phyloP scores from a whole-genome alignment of 345 rosid genomes.

The Noccaea bulbosa region DNA sequence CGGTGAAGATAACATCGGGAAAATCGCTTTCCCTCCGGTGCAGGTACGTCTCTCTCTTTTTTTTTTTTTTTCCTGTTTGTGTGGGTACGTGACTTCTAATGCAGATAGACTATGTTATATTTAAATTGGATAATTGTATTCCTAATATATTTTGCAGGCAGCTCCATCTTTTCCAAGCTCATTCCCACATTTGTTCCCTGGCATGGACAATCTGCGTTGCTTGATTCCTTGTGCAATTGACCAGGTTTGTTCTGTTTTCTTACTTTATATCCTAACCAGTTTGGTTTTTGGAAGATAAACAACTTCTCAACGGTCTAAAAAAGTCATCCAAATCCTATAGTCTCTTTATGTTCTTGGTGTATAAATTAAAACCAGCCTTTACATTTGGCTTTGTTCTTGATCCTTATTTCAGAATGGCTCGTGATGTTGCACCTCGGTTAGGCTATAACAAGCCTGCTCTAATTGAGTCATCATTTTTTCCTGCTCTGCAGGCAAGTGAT shows the following conservation, averaged over 20 bases:
- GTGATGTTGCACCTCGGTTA: slow-evolving; percentile 88
- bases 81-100: too few species aligned
- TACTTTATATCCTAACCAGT: too few species aligned
- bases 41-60: slow-evolving; percentile 40
- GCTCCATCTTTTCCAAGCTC: slow-evolving; percentile 92
- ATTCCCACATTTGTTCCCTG: slow-evolving; percentile 82
- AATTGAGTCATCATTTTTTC: slow-evolving; percentile 80
- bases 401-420: slow-evolving; percentile 94
- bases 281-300: too few species aligned
- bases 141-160: slow-evolving; percentile 39
- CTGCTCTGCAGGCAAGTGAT: slow-evolving; percentile 70
- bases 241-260: slow-evolving; percentile 56
- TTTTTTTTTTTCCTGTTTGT: too few species aligned
- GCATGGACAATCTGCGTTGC: slow-evolving; percentile 74
- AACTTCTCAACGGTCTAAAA: too few species aligned
- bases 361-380: background rate
- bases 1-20: slow-evolving; percentile 93
- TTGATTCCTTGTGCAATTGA: slow-evolving; percentile 96
- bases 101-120: too few species aligned
- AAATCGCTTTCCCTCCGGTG: slow-evolving; percentile 87
- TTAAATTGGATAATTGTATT: too few species aligned
- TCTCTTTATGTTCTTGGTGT: too few species aligned
- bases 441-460: slow-evolving; percentile 90
- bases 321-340: too few species aligned
- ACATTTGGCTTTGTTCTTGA: slow-evolving; percentile 58